Evolutionary conservation across 306 rosid species (phyloP).

Genomic region (Sechiopsis laciniata): DNA sequence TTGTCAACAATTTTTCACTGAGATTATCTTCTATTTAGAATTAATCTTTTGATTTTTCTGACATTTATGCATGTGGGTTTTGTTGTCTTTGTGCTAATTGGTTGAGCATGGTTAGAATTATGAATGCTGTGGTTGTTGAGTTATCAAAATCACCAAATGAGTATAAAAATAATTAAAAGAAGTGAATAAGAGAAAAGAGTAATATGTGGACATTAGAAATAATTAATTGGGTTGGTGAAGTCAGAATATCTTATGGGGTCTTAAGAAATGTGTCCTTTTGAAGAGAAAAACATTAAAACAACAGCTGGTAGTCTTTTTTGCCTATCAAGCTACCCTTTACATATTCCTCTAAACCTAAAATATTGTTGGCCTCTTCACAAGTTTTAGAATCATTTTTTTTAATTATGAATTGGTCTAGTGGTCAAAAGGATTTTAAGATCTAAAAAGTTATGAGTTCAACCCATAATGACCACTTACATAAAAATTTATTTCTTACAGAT

Average conservation of each 20-base stretch:
- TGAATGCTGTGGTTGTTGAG: neutral
- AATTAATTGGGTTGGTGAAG: slow-evolving; percentile 20
- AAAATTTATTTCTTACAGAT: no score
- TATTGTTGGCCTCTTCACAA: neutral
- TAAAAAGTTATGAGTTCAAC: no score
- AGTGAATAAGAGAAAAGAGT: neutral
- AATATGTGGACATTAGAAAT: slow-evolving; percentile 14
- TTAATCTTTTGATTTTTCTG: neutral
- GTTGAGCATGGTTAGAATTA: neutral
- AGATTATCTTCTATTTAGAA: neutral
- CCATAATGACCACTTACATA: no score
- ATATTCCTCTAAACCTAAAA: neutral
- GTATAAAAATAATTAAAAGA: neutral
- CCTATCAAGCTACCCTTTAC: slow-evolving; percentile 7
- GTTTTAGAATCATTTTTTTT: neutral
- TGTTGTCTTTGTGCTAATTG: neutral
- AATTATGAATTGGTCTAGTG: no score
- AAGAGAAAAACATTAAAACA: slow-evolving; percentile 4
- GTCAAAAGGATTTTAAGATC: no score
- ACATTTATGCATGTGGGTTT: neutral
- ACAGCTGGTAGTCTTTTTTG: slow-evolving; percentile 17
- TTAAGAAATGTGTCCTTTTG: neutral
- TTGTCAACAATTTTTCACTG: slow-evolving; percentile 4
- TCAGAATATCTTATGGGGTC: slow-evolving; percentile 13
- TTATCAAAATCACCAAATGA: neutral